Base-by-base conservation (phyloP, 108 stramenopile genomes). In the Thalassiosira profunda region DNA sequence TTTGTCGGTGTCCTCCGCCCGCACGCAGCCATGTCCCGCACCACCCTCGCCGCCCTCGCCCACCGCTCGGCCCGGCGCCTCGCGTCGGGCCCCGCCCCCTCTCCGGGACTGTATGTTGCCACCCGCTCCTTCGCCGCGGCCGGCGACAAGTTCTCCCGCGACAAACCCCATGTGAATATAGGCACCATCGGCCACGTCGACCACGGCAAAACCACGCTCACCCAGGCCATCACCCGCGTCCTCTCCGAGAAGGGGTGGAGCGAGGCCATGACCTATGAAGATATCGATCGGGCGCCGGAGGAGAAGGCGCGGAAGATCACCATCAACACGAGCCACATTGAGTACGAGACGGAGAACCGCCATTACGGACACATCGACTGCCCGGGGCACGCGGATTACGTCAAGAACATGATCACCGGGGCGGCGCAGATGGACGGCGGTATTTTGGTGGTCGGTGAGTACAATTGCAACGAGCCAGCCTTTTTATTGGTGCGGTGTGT, bases 291-390 rank as follows among this genome's bases (percentile, higher is more conserved):
- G 60, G 93, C 97, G 51, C 99, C 99, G 4, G 99, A 99, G 72
- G 99, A 98, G 82, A 94, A 95, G 79, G 96, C 98, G 10, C 84
- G 98, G 54, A 97, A 92, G 63, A 98, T 97, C 75, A 96, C 95
- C 48, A 97, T 96, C 73, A 96, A 97, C 69, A 97, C 98, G 1
- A 79, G 94, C 46, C 99, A 99, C 74, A 98, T 99, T 70, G 99
- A 99, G 86, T 98, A 99, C 65, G 91, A 95, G 84, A 99, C 99
- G 3, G 90, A 34, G 8, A 96, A 77, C 49, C 82, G 99, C 42
- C 99, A 99, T 77, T 99, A 99, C 74, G 98, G 98, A 40, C 99
- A 99, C 86, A 98, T 99, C 69, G 99, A 99, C 89, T 99, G 98
- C 79, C 99, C 99, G 28, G 99, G 99, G 43, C 99, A 99, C 84